phyloP scores from a whole-genome alignment of 2,329 filamentous ascomycete genomes.

The Neonectria coccinea region DNA sequence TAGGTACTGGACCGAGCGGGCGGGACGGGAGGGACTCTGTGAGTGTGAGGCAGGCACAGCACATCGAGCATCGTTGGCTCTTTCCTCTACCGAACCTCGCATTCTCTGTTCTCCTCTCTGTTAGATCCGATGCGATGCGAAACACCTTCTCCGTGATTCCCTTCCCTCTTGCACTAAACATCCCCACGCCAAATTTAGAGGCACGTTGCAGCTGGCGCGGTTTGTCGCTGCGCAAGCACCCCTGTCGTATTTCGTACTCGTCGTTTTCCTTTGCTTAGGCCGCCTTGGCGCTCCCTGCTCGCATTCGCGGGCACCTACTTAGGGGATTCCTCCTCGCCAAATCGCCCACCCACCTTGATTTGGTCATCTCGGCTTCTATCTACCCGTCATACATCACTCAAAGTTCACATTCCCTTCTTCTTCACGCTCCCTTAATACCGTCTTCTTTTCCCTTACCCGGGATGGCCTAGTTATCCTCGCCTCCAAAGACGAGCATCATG shows the following conservation, averaged over 20 bases:
- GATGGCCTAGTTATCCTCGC: constrained; percentile 10
- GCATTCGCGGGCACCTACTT: not conserved
- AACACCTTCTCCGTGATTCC: not conserved
- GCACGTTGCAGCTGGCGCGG: not conserved
- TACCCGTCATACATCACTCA: not conserved
- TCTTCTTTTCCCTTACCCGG: not conserved
- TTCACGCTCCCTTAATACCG: not conserved
- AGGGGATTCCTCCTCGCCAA: constrained; percentile 2
- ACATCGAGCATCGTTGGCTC: not conserved
- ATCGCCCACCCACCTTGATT: constrained; percentile 21
- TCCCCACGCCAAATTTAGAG: not conserved
- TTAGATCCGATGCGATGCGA: too few relatives aligned
- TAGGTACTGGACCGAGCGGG: too few relatives aligned
- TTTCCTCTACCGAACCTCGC: not conserved
- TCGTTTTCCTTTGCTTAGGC: constrained; percentile 15
- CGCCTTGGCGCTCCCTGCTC: not conserved
- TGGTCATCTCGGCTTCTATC: constrained; percentile 9
- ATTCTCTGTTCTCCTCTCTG: too few relatives aligned
- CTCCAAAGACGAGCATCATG: constrained; percentile 32
- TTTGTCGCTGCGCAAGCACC: not conserved
- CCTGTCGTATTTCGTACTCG: constrained; percentile 31
- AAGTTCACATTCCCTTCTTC: not conserved
- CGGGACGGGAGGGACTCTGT: too few relatives aligned
- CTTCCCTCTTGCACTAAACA: not conserved
- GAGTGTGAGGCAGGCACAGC: too few relatives aligned